Conservation (phyloP, 1,284 basidiomycete species). For the Ganoderma meredithae region DNA sequence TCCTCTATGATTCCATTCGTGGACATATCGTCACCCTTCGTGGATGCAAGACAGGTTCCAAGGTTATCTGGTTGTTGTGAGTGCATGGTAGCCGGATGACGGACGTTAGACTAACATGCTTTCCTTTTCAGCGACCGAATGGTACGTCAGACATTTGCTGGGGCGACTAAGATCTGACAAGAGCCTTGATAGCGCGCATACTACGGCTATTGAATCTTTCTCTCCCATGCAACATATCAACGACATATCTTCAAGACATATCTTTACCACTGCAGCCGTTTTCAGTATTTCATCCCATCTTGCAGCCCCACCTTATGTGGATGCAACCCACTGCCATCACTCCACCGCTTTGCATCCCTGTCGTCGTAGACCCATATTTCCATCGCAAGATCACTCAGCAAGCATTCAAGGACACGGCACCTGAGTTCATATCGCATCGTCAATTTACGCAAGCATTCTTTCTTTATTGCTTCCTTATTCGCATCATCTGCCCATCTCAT, state of each 20-base stretch:
- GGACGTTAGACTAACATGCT: slow-evolving; percentile 4
- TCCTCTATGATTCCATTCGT: slow-evolving; percentile 82
- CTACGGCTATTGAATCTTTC: slow-evolving; percentile 48
- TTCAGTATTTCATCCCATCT: slow-evolving; percentile 24
- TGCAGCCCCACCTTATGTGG: slow-evolving; percentile 16
- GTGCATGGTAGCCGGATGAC: slow-evolving; percentile 41
- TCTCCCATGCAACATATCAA: slow-evolving; percentile 33
- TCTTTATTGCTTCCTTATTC: slow-evolving; percentile 40
- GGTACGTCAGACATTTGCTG: slow-evolving; percentile 39
- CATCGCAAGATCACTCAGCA: slow-evolving; percentile 10
- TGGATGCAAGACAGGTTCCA: slow-evolving; percentile 86
- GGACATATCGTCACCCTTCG: slow-evolving; percentile 86
- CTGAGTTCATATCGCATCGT: slow-evolving; percentile 21
- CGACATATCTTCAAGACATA: slow-evolving; percentile 35
- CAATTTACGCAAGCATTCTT: slow-evolving; percentile 35
- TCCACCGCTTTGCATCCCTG: slow-evolving; percentile 12
- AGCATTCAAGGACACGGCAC: slow-evolving; percentile 3
- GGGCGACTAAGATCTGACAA: slow-evolving; percentile 22
- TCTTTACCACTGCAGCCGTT: slow-evolving; percentile 26
- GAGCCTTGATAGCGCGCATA: slow-evolving; percentile 49
- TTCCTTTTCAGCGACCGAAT: slow-evolving; percentile 53
- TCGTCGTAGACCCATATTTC: background rate
- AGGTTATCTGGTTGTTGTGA: slow-evolving; percentile 88
- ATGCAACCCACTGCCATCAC: slow-evolving; percentile 8
- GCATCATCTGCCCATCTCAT: slow-evolving; percentile 25